These are phyloP conservation scores for Penicillium hesseltinei DNA, from an alignment of 2,329 filamentous ascomycete genomes.

Conservation along the genomic window DNA sequence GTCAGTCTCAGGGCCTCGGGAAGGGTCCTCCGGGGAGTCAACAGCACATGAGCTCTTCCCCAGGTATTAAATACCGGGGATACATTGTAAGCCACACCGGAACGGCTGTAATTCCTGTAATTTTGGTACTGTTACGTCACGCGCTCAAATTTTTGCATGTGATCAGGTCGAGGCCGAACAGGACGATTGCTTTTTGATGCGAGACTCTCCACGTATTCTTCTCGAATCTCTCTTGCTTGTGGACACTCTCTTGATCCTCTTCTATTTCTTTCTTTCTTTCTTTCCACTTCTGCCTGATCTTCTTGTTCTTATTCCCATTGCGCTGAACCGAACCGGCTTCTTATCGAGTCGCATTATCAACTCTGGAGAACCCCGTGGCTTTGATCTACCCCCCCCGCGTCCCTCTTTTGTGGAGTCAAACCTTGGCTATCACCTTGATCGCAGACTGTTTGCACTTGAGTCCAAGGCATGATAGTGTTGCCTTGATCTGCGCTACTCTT, in stretches of 20 bases:
- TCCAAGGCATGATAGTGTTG: conserved; percentile 31
- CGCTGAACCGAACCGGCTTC: not conserved
- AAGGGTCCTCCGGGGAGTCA: conserved; percentile 2
- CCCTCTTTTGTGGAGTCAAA: conserved; percentile 9
- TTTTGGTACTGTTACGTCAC: conserved; percentile 38
- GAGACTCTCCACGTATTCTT: not conserved
- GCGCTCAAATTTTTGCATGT: conserved; percentile 40
- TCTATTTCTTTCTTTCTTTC: conserved; percentile 1
- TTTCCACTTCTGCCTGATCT: not conserved
- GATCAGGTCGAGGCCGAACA: conserved; percentile 27
- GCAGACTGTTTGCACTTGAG: not conserved
- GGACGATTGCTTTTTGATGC: conserved; percentile 21
- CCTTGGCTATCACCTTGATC: not conserved
- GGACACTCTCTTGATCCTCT: conserved; percentile 8
- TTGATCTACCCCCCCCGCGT: conserved; percentile 9
- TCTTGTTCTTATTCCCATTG: conserved; percentile 6
- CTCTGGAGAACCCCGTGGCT: conserved; percentile 1
- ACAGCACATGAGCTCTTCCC: conserved; percentile 4
- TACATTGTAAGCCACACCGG: not conserved
- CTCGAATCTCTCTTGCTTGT: conserved; percentile 17
- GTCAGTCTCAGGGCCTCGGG: not conserved
- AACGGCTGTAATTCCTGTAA: conserved; percentile 16
- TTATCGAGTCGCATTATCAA: conserved; percentile 14
- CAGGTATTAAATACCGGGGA: conserved; percentile 13
- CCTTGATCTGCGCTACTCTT: conserved; percentile 24